Percentiles rank a stretch among this genome's conserved stretches.
Evolutionary conservation across 768 basidiomycete species (phyloP).

Genomic region (Royoungia palumana): DNA sequence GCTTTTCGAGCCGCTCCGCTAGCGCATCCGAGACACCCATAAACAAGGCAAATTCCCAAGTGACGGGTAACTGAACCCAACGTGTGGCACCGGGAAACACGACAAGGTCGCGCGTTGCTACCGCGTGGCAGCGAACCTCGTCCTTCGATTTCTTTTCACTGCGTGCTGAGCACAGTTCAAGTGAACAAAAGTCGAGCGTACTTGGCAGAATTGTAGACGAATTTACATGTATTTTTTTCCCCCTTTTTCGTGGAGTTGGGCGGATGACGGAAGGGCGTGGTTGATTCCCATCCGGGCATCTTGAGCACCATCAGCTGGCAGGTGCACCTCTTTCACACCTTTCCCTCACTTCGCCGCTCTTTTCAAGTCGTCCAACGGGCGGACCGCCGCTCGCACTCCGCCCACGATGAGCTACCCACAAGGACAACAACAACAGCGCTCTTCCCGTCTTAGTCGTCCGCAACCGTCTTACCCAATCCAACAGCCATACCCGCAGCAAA

Average conservation of each 20-base stretch:
- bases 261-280: constrained; percentile 13
- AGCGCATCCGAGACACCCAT: no score
- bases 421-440: constrained; percentile 35
- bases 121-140: constrained; percentile 7
- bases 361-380: constrained; percentile 7
- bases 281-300: constrained; percentile 2
- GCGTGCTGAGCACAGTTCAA: not conserved
- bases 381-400: constrained; percentile 2
- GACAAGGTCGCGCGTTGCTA: constrained; percentile 7
- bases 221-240: not conserved
- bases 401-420: constrained; percentile 38
- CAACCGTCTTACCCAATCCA: constrained; percentile 36
- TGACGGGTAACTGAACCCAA: not conserved
- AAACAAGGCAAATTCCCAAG: no score
- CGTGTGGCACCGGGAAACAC: not conserved
- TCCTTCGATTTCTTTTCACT: not conserved
- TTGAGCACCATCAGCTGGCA: not conserved
- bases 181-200: constrained; percentile 1
- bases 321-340: constrained; percentile 9
- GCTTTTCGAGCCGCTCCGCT: no score
- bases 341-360: constrained; percentile 16
- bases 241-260: not conserved
- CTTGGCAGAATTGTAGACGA: not conserved
- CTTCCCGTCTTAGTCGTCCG: constrained; percentile 27
- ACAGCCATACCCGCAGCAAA: constrained; percentile 21